Conservation (phyloP, 2,329 filamentous ascomycete genomes). For the Graphium sp. region DNA sequence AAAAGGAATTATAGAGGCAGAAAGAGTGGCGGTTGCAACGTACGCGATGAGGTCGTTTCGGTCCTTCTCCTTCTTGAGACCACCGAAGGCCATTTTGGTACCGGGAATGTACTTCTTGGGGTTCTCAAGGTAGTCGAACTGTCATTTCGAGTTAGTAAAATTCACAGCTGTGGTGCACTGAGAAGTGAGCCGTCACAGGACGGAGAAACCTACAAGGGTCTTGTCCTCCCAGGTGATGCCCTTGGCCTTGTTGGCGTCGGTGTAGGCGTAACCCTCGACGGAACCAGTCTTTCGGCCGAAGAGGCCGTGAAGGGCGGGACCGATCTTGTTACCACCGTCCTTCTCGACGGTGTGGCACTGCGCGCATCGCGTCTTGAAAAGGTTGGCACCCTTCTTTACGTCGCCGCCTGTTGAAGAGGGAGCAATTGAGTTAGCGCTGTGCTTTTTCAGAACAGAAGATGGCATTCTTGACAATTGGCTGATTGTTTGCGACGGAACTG, state of each 20-base stretch:
- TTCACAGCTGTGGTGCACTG: no score
- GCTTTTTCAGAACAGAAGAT: no score
- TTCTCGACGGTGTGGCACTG: slow-evolving; percentile 96
- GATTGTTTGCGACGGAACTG: no score
- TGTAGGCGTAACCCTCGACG: slow-evolving; percentile 90
- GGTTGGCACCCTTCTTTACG: slow-evolving; percentile 87
- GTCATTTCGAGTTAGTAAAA: neutral
- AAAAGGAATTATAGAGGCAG: neutral
- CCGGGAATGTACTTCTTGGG: slow-evolving; percentile 99
- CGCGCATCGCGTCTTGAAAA: slow-evolving; percentile 98
- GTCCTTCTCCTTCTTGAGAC: slow-evolving; percentile 99
- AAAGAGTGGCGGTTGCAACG: slow-evolving; percentile 17
- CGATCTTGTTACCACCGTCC: slow-evolving; percentile 92
- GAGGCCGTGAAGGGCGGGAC: slow-evolving; percentile 89
- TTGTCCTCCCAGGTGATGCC: slow-evolving; percentile 76
- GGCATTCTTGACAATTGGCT: no score
- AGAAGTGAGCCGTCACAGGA: no score
- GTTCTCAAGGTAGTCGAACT: slow-evolving; percentile 99
- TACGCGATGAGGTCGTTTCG: slow-evolving; percentile 97
- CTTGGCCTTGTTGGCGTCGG: slow-evolving; percentile 98
- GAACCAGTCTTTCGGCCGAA: slow-evolving; percentile 91
- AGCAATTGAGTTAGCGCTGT: slow-evolving; percentile 5
- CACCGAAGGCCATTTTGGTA: slow-evolving; percentile 99
- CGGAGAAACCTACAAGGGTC: slow-evolving; percentile 69
- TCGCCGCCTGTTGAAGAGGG: slow-evolving; percentile 47